phyloP scores from a whole-genome alignment of 345 rosid species.

The Aegle marmelos region DNA sequence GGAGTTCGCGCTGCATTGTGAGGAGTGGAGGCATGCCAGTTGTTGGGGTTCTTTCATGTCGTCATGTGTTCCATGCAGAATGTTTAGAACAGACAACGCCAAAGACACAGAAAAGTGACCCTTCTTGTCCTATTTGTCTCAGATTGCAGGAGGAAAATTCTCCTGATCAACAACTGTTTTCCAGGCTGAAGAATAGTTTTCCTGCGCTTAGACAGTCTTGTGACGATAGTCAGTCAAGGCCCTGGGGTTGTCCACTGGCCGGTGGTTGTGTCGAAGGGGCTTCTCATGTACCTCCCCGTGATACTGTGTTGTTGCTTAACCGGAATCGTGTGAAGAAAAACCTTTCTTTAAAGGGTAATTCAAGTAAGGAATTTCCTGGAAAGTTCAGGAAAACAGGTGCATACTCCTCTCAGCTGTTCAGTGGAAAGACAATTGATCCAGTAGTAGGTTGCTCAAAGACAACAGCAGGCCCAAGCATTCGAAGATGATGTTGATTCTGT shows the following conservation, averaged over 20 bases:
- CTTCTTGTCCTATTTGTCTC: constrained; percentile 52
- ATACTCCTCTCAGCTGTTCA: constrained; percentile 21
- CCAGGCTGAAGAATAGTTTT: constrained; percentile 33
- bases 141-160: constrained; percentile 35
- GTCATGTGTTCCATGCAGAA: constrained; percentile 54
- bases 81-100: constrained; percentile 57
- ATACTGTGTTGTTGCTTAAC: constrained; percentile 47
- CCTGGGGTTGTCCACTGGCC: constrained; percentile 62
- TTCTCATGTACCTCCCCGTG: constrained; percentile 42
- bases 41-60: constrained; percentile 50
- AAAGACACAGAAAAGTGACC: constrained; percentile 40
- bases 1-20: constrained; percentile 48
- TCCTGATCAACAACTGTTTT: constrained; percentile 24
- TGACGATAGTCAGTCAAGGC: constrained; percentile 56
- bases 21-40: constrained; percentile 53
- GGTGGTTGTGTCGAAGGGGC: constrained; percentile 66
- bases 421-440: constrained; percentile 33
- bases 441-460: constrained; percentile 39
- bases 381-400: constrained; percentile 44
- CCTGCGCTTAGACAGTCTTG: constrained; percentile 41
- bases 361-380: constrained; percentile 51
- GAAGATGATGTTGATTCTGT: not conserved
- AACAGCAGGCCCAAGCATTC: constrained; percentile 19
- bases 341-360: constrained; percentile 45
- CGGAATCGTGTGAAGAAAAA: constrained; percentile 48